Conservation (phyloP, 495 filamentous ascomycete genomes). For the Pyrenula aspistea region DNA sequence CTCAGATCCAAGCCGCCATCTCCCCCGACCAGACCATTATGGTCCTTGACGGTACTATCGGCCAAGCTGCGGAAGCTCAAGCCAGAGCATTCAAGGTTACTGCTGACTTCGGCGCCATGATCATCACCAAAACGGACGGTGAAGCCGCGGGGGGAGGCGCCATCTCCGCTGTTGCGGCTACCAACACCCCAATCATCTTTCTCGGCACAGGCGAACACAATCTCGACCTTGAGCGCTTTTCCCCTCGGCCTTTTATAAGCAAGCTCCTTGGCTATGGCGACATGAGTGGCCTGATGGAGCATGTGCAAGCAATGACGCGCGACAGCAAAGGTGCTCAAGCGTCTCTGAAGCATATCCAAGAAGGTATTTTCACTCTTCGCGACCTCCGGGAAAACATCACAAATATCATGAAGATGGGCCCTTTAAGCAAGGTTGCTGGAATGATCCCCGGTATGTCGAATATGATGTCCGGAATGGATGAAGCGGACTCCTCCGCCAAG, state of each 20-base stretch:
- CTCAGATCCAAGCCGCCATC: constrained; percentile 86
- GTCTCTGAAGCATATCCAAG: constrained; percentile 95
- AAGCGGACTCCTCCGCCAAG: constrained; percentile 86
- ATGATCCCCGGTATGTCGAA: constrained; percentile 95
- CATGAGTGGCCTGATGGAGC: constrained; percentile 88
- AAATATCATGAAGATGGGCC: constrained; percentile 99
- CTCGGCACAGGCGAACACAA: constrained; percentile 96
- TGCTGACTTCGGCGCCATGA: constrained; percentile 95
- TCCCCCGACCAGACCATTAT: constrained; percentile 96
- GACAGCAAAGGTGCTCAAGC: constrained; percentile 73
- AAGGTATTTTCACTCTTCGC: constrained; percentile 90
- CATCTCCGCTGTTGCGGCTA: constrained; percentile 96
- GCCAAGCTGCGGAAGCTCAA: constrained; percentile 89
- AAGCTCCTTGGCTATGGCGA: constrained; percentile 96
- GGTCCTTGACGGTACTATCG: constrained; percentile 92
- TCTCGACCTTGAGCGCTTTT: constrained; percentile 87
- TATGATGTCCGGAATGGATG: constrained; percentile 90
- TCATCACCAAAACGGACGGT: constrained; percentile 97
- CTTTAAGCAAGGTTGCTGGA: constrained; percentile 90
- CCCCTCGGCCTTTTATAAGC: constrained; percentile 77
- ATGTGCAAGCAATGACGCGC: constrained; percentile 91
- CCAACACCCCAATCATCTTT: constrained; percentile 93
- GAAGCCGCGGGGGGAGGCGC: constrained; percentile 91
- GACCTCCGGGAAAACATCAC: constrained; percentile 91
- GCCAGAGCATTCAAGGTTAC: constrained; percentile 95